phyloP scores from a whole-genome alignment of 1,284 basidiomycete genomes.

The Ustilago hordei region DNA sequence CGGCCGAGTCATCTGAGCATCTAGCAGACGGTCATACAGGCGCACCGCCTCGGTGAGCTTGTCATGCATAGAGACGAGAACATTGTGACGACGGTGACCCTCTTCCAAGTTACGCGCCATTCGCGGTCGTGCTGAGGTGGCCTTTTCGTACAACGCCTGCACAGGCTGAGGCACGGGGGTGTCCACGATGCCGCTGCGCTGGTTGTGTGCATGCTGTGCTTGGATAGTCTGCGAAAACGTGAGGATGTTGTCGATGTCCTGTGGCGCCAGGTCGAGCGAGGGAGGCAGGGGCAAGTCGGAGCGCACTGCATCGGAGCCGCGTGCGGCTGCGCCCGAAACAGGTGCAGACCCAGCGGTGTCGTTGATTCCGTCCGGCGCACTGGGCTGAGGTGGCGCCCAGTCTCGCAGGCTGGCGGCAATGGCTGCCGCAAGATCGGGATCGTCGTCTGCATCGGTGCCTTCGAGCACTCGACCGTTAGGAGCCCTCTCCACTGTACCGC shows the following conservation, averaged over 20 bases:
- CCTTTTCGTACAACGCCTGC: conserved; percentile 82
- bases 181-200: conserved; percentile 42
- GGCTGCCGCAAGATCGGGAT: conserved; percentile 90
- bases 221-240: conserved; percentile 64
- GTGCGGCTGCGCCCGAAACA: neutral
- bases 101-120: conserved; percentile 87
- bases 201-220: conserved; percentile 50
- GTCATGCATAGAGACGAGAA: conserved; percentile 90
- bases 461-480: conserved; percentile 62
- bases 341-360: conserved; percentile 20
- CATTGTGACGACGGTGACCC: conserved; percentile 84
- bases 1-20: conserved; percentile 77
- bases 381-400: conserved; percentile 60
- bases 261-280: conserved; percentile 60
- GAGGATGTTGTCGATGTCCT: conserved; percentile 65
- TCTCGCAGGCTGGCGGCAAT: conserved; percentile 95
- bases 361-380: conserved; percentile 53
- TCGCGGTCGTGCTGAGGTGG: conserved; percentile 83
- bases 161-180: conserved; percentile 41
- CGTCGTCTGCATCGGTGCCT: conserved; percentile 81
- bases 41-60: conserved; percentile 91
- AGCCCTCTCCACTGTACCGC: conserved; percentile 68
- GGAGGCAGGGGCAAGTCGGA: conserved; percentile 53
- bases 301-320: conserved; percentile 3
- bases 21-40: conserved; percentile 86